These are phyloP conservation scores for Neonothopanus nambi DNA, from an alignment of 1,284 basidiomycete species.

Conservation along the genomic window DNA sequence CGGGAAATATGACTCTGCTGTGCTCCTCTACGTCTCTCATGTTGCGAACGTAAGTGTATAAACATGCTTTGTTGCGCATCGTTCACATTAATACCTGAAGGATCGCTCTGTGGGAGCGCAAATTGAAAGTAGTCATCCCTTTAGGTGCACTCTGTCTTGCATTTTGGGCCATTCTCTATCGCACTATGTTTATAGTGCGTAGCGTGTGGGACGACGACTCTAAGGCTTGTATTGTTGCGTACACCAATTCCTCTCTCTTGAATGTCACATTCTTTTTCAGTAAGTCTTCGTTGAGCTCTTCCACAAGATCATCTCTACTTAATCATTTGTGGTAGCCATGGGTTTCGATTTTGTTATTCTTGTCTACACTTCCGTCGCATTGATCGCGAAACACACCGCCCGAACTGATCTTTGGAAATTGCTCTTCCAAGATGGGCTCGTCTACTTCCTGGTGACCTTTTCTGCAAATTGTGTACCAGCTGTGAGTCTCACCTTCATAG, in stretches of 20 bases:
- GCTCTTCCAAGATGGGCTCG: constrained; percentile 69
- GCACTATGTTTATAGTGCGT: constrained; percentile 66
- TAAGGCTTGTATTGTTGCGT: constrained; percentile 48
- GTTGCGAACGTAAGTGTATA: constrained; percentile 41
- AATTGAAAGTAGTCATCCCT: constrained; percentile 46
- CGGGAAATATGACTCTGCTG: constrained; percentile 64
- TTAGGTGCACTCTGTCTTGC: constrained; percentile 56
- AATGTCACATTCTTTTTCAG: constrained; percentile 70
- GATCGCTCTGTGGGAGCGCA: constrained; percentile 69
- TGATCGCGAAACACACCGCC: constrained; percentile 50
- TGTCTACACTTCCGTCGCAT: constrained; percentile 50
- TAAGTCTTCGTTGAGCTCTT: constrained; percentile 33
- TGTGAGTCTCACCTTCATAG: constrained; percentile 36
- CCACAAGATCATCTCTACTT: background rate
- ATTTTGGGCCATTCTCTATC: constrained; percentile 67
- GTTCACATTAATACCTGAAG: constrained; percentile 32
- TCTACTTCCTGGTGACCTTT: constrained; percentile 66
- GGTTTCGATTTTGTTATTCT: constrained; percentile 64
- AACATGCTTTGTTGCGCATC: background rate
- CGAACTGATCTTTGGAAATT: constrained; percentile 60
- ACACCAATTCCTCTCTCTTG: constrained; percentile 54
- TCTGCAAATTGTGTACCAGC: constrained; percentile 67
- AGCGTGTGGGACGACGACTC: constrained; percentile 48
- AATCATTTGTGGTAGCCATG: constrained; percentile 53
- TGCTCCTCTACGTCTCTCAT: constrained; percentile 68